Evolutionary conservation across 1,139 yeast species (phyloP).

Genomic region (Saccharomyces hybrid): DNA sequence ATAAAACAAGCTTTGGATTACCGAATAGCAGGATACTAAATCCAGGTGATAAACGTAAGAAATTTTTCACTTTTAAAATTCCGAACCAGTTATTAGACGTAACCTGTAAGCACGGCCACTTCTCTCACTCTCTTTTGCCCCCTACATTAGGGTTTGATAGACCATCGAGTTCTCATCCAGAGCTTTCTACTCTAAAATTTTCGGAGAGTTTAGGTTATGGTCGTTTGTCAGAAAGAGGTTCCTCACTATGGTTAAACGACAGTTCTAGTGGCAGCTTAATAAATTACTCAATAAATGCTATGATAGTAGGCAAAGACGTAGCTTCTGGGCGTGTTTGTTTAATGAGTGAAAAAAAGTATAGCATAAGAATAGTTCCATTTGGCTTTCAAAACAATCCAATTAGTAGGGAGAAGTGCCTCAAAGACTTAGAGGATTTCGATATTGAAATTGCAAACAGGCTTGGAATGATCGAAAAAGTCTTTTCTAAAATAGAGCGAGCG

Average conservation of each 20-base stretch:
- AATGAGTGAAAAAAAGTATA: neutral
- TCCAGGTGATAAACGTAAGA: conserved; percentile 48
- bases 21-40: conserved; percentile 41
- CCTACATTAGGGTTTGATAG: neutral
- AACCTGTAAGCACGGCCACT: conserved; percentile 43
- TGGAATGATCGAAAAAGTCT: neutral
- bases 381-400: neutral
- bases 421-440: neutral
- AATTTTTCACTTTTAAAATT: conserved; percentile 52
- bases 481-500: neutral
- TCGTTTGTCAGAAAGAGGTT: neutral
- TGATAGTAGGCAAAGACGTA: neutral
- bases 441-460: neutral
- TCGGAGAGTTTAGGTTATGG: neutral
- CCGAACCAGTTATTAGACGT: conserved; percentile 49
- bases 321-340: neutral
- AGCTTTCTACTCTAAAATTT: neutral
- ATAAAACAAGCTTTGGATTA: conserved; percentile 35
- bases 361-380: neutral
- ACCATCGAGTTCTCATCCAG: neutral
- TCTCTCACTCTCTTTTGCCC: conserved; percentile 38
- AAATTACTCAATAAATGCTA: neutral
- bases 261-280: neutral
- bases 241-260: neutral
- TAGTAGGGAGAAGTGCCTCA: neutral